Conservation (phyloP, 768 basidiomycete species). For the Lentinula guzmanii region DNA sequence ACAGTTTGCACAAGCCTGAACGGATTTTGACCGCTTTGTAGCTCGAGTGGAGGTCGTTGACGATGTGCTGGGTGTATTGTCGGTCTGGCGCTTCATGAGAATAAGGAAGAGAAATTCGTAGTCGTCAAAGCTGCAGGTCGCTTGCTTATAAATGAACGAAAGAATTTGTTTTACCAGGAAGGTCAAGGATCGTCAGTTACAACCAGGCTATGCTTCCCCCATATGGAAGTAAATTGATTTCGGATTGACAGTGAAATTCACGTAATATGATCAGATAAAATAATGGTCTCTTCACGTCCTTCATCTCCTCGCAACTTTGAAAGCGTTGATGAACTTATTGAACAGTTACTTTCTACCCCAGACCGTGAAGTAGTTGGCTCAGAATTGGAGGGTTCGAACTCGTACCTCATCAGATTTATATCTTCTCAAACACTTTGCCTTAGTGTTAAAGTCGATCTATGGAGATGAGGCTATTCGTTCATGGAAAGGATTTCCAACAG, state of each 20-base stretch:
- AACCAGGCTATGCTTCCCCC: background rate
- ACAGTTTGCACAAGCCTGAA: conserved; percentile 35
- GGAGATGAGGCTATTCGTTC: conserved; percentile 60
- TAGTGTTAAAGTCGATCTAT: conserved; percentile 81
- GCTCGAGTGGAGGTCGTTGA: background rate
- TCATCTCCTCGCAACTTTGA: background rate
- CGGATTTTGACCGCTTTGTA: conserved; percentile 26
- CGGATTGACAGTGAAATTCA: background rate
- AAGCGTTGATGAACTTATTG: conserved; percentile 16
- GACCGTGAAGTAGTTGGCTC: conserved; percentile 37
- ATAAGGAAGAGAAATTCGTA: background rate
- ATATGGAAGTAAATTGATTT: background rate
- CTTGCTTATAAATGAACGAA: background rate
- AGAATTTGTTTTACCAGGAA: background rate
- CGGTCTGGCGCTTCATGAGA: conserved; percentile 4
- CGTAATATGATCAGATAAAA: background rate
- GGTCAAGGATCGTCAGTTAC: background rate
- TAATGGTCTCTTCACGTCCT: conserved; percentile 1
- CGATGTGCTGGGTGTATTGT: background rate
- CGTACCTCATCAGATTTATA: background rate
- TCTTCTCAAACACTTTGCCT: background rate
- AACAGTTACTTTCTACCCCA: conserved; percentile 25
- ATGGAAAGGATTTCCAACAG: conserved; percentile 33
- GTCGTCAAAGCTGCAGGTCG: background rate
- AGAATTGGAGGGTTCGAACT: conserved; percentile 37